A percentile compares a stretch with the other conserved stretches of the same genome.
Conservation (phyloP, 352 stramenopile species). For the Pythium scleroteichum region DNA sequence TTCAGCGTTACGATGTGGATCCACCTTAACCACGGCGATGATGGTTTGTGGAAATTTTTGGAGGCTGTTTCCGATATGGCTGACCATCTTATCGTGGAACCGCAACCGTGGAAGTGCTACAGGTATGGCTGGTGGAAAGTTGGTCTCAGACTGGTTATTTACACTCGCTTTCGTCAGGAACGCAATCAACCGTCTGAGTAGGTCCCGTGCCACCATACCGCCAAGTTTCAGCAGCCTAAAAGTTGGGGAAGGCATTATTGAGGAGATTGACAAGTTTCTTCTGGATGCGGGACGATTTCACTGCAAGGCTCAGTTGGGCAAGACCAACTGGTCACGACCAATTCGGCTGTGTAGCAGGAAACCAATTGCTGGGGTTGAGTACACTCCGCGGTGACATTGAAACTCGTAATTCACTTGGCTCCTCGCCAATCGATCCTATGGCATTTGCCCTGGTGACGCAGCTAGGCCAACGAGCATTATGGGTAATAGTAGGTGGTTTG, state of each 20-base stretch:
- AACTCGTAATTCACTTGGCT: no score
- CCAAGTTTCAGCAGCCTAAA: slow-evolving; percentile 63
- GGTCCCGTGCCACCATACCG: slow-evolving; percentile 51
- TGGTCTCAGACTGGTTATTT: no score
- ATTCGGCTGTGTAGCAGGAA: slow-evolving; percentile 72
- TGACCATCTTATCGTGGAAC: slow-evolving; percentile 75
- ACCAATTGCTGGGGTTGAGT: slow-evolving; percentile 46
- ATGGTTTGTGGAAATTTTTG: slow-evolving; percentile 74
- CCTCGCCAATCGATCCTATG: no score
- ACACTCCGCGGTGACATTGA: slow-evolving; percentile 22
- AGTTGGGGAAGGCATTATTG: slow-evolving; percentile 58
- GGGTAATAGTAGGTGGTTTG: no score
- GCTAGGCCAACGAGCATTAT: no score
- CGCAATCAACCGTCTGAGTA: slow-evolving; percentile 62
- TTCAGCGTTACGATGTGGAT: slow-evolving; percentile 91
- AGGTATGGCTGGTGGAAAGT: slow-evolving; percentile 32
- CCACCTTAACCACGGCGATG: slow-evolving; percentile 83
- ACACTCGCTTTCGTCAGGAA: slow-evolving; percentile 55
- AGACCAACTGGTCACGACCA: slow-evolving; percentile 80
- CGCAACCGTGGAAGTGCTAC: slow-evolving; percentile 87
- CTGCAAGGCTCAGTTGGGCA: slow-evolving; percentile 61
- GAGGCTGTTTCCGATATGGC: slow-evolving; percentile 60
- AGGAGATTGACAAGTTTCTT: slow-evolving; percentile 68
- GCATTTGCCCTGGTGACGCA: no score
- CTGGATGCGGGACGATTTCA: slow-evolving; percentile 57